phyloP scores from a whole-genome alignment of 306 rosid genomes.

The Vigna trinervia region DNA sequence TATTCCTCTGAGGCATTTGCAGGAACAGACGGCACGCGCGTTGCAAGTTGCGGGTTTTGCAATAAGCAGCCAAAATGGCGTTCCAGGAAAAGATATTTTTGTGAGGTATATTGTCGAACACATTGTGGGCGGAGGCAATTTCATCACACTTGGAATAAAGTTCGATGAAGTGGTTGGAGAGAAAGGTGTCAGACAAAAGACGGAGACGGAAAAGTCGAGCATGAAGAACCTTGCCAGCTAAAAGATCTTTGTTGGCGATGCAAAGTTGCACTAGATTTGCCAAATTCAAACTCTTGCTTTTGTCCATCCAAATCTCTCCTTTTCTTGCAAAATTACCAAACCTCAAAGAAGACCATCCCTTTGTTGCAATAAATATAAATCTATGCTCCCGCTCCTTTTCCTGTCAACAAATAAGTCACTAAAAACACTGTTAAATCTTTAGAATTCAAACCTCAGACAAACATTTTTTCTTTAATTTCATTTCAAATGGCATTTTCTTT shows the following conservation, averaged over 20 bases:
- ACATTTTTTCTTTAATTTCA: too few species aligned
- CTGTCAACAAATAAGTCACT: too few species aligned
- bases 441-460: too few species aligned
- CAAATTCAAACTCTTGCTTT: slow-evolving; percentile 37
- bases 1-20: slow-evolving; percentile 70
- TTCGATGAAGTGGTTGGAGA: slow-evolving; percentile 65
- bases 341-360: too few species aligned
- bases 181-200: slow-evolving; percentile 55
- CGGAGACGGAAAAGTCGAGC: slow-evolving; percentile 54
- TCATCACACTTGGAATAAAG: slow-evolving; percentile 64
- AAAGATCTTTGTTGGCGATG: slow-evolving; percentile 56
- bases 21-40: slow-evolving; percentile 57
- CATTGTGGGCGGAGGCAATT: slow-evolving; percentile 45
- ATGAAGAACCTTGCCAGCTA: slow-evolving; percentile 61
- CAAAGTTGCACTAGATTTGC: slow-evolving; percentile 64
- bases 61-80: slow-evolving; percentile 60
- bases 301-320: slow-evolving; percentile 37
- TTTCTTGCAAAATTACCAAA: too few species aligned
- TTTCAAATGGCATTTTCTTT: too few species aligned
- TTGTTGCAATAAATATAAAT: too few species aligned
- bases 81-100: slow-evolving; percentile 75
- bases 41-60: slow-evolving; percentile 50
- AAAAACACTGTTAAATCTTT: too few species aligned
- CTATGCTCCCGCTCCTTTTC: too few species aligned
- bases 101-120: slow-evolving; percentile 60